Conservation (phyloP, 345 rosid genomes). For the Carallia brachiata region DNA sequence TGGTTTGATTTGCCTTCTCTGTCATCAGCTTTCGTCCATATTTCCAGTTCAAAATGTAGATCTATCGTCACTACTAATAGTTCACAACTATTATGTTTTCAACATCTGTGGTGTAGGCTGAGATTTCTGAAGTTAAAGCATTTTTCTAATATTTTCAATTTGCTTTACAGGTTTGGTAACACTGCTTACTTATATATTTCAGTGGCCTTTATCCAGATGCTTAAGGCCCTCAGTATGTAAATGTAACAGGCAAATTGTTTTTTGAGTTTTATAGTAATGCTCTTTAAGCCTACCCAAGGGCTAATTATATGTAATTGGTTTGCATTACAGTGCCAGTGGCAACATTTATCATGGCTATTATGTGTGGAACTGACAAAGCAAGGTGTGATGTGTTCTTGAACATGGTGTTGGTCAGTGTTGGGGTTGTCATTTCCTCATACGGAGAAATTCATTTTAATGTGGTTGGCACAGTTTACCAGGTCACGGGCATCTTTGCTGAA, state of each 20-base stretch:
- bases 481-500: constrained; percentile 93
- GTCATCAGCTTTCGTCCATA: not conserved
- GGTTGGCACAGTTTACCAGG: constrained; percentile 91
- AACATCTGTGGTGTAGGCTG: not conserved
- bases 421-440: constrained; percentile 90
- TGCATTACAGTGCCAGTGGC: constrained; percentile 90
- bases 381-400: constrained; percentile 86
- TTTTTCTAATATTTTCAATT: constrained; percentile 8
- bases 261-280: constrained; percentile 3
- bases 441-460: constrained; percentile 95
- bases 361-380: constrained; percentile 88
- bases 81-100: too few species aligned
- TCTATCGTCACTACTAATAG: too few species aligned
- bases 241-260: constrained; percentile 14
- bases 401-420: constrained; percentile 96
- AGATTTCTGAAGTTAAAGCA: not conserved
- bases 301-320: constrained; percentile 23
- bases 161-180: constrained; percentile 78
- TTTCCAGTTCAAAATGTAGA: not conserved
- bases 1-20: not conserved
- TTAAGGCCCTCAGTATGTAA: constrained; percentile 88
- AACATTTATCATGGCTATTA: constrained; percentile 78
- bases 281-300: constrained; percentile 14
- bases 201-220: constrained; percentile 99
- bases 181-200: constrained; percentile 91